A percentile compares a stretch with the other conserved stretches of the same genome.
Conservation (phyloP, 2,329 filamentous ascomycete genomes). For the Sporothrix curviconia region DNA sequence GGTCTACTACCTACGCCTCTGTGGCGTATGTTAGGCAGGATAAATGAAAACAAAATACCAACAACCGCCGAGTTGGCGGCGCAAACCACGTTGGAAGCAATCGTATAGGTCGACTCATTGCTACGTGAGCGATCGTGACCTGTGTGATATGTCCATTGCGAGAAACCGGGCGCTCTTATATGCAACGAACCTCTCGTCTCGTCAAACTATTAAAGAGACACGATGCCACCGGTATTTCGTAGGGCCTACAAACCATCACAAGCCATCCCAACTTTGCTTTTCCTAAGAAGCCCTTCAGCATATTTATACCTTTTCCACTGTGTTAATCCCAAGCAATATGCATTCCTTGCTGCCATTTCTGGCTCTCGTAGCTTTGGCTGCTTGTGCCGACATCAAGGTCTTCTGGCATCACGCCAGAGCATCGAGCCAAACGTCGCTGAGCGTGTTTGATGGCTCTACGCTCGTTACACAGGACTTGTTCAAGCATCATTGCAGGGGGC, state of each 20-base stretch:
- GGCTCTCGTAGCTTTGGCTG: neutral
- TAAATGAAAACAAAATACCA: too few relatives aligned
- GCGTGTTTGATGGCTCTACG: constrained; percentile 1
- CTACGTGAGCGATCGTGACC: too few relatives aligned
- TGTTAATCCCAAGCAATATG: neutral
- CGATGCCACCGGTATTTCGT: neutral
- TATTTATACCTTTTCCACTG: neutral
- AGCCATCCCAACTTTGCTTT: neutral
- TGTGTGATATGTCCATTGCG: too few relatives aligned
- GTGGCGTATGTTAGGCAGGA: too few relatives aligned
- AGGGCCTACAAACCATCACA: neutral
- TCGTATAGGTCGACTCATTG: too few relatives aligned
- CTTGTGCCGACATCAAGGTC: neutral
- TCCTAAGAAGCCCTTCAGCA: neutral
- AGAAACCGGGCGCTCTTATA: too few relatives aligned
- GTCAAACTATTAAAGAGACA: neutral
- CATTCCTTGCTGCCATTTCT: neutral
- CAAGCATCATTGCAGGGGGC: neutral
- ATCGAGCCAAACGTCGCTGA: neutral
- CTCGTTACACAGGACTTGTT: constrained; percentile 1
- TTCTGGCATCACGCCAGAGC: neutral
- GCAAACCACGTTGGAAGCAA: too few relatives aligned
- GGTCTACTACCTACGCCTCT: too few relatives aligned
- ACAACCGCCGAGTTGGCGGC: too few relatives aligned
- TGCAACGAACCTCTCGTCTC: too few relatives aligned